Conservation (phyloP, 192 early-diverging fungal species). For the Podila clonocystis region DNA sequence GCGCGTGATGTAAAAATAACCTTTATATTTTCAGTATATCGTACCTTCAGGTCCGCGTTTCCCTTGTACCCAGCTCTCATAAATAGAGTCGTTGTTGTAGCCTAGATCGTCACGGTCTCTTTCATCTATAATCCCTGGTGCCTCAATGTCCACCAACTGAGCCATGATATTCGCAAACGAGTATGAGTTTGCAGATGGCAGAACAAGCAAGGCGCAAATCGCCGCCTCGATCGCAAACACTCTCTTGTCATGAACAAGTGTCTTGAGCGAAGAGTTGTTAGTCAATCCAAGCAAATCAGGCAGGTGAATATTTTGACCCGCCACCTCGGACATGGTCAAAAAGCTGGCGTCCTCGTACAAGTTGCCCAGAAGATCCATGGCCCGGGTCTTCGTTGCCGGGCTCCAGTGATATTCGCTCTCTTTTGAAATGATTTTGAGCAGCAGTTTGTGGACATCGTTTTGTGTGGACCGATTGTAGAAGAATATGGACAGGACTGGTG, state of each 20-base stretch:
- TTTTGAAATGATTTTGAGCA: slow-evolving; percentile 19
- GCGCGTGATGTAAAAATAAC: neutral
- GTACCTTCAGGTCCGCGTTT: slow-evolving; percentile 3
- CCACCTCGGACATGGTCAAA: slow-evolving; percentile 10
- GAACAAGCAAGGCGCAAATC: slow-evolving; percentile 12
- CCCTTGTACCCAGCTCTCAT: slow-evolving; percentile 11
- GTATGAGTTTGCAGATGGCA: slow-evolving; percentile 14
- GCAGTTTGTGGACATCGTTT: neutral
- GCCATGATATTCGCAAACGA: slow-evolving; percentile 34
- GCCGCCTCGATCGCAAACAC: slow-evolving; percentile 23
- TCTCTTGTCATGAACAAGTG: slow-evolving; percentile 16
- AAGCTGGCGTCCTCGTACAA: slow-evolving; percentile 39
- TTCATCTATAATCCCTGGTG: slow-evolving; percentile 15
- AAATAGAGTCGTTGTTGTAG: slow-evolving; percentile 12
- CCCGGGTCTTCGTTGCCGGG: slow-evolving; percentile 5
- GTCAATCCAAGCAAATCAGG: slow-evolving; percentile 35
- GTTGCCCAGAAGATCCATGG: slow-evolving; percentile 25
- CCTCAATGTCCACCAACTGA: slow-evolving; percentile 27
- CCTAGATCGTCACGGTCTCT: slow-evolving; percentile 24
- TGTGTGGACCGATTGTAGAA: slow-evolving; percentile 14
- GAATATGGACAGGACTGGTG: slow-evolving; percentile 36
- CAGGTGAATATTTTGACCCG: neutral
- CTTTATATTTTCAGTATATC: neutral
- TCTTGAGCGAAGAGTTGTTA: slow-evolving; percentile 8
- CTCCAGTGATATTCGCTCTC: neutral